Evolutionary conservation across 768 basidiomycete species (phyloP), one percentile per base, ranked within the genome.

Genomic region (Termitomyces sp.): DNA sequence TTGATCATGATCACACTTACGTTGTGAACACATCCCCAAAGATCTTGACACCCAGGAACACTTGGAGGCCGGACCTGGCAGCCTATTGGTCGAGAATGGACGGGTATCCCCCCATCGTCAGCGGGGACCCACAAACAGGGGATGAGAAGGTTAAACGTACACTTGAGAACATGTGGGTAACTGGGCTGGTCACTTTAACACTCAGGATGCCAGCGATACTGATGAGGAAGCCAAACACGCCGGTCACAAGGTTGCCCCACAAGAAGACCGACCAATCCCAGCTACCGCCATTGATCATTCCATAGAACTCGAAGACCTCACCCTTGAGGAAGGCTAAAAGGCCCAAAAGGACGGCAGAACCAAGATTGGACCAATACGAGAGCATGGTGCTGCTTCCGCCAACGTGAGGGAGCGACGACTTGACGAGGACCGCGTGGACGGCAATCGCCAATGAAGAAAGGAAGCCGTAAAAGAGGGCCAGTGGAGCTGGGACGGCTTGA

Each of bases 171-270:
- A 92, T 92, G 68, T 92, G 90, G 1, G 90, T 89, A 62, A 90
- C 84, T 5, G 91, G 91, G 21, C 87, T 89, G 2, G 90, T 92
- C 62, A 92, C 83, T 71, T 92, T 90, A 75, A 92, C 90, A 32
- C 86, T 88, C 31, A 92, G 74, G 58, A 89, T 76, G 38, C 87
- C 87, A 5, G 90, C 90, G 46, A 92, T 77, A 67, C 86, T 87
- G 73, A 92, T 88, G 58, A 92, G 70, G 76, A 90, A 92, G 0
- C 90, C 91, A 59, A 91, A 77, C 9, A 83, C 71, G 32, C 89
- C 89, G 73, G 89, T 71, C 7, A 70, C 58, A 34, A 68, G 59
- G 40, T 69, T 68, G 8, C 68, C 71, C 62, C 65, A 69, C 1
- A 61, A 54, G 58, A 71, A 71, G 11, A 66, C 69, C 16, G 58